Evolutionary conservation across 2,329 filamentous ascomycete genomes (phyloP), one percentile per base, ranked within the genome.

Genomic region (Colletotrichum sp.): DNA sequence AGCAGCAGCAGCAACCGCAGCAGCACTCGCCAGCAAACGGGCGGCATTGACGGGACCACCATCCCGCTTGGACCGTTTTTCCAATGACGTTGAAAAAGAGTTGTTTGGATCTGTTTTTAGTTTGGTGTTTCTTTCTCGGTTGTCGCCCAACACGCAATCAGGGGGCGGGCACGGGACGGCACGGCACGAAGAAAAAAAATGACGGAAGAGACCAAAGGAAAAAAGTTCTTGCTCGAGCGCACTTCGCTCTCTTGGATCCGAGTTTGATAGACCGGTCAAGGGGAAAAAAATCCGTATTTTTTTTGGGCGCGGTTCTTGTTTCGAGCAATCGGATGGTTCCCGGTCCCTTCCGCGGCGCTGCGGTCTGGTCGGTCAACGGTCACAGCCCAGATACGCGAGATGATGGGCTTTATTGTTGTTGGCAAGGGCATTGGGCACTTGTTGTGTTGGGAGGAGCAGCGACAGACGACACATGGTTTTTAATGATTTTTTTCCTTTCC

Each of bases 301-400:
- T 48, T 48, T 48, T n/a, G 39, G 39, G 39, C 39, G 39, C 4
- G 18, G 39, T 21, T 59, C 59, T 14, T 32, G 43, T 74, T 71
- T 52, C 48, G 48, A 43, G 69, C 72, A 63, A 67, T 72, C 72
- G 72, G 68, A 63, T 67, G 36, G 36, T 24, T 52, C 52, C 68
- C 68, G 68, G 14, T 21, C 61, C 28, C 39, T 48, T 34, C 63
- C 72, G 39, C 43, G 61, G 24, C 36, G 61, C 43, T 28, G 55
- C 43, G 26, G 48, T 21, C 26, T 34, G 39, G 57, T 34, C 57
- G 30, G 34, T 48, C 60, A 61, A 59, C 7, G 32, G 26, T 55
- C 32, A 48, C 13, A 61, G 26, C 14, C 32, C 36, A 24, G 39
- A 43, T 43, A 55, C 71, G 66, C 71, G 57, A 64, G 21, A 64